These are phyloP conservation scores for Trichoderma brevicompactum DNA, from an alignment of 2,329 filamentous ascomycete species.

Conservation along the genomic window DNA sequence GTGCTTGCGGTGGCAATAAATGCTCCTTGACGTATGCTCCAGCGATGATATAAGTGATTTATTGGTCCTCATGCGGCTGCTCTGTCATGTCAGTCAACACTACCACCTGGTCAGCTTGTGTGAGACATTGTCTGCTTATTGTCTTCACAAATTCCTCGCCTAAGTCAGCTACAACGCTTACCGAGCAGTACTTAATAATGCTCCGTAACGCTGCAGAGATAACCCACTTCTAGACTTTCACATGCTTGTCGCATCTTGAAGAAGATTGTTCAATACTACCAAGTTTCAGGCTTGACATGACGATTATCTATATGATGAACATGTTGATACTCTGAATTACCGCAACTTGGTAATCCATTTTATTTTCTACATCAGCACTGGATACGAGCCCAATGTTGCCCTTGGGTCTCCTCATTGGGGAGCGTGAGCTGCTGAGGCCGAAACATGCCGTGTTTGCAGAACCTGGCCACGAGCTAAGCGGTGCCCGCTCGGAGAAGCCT, in stretches of 20 bases:
- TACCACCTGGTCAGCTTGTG: too few relatives aligned
- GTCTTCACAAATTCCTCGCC: too few relatives aligned
- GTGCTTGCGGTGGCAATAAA: conserved; percentile 8
- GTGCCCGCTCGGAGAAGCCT: neutral
- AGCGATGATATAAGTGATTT: neutral
- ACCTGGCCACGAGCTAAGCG: neutral
- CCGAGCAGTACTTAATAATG: neutral
- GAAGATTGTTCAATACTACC: too few relatives aligned
- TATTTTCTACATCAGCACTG: neutral
- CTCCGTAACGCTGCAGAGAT: neutral
- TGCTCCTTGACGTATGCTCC: neutral
- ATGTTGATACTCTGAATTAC: neutral
- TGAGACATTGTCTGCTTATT: too few relatives aligned
- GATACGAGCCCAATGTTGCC: neutral
- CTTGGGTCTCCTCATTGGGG: neutral
- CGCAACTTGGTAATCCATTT: neutral
- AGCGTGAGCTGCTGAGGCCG: neutral
- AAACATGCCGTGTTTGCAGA: conserved; percentile 1
- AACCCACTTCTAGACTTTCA: neutral
- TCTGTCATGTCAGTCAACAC: too few relatives aligned
- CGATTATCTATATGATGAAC: neutral
- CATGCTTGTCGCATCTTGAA: neutral
- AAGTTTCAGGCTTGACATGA: neutral
- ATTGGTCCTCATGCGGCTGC: too few relatives aligned
- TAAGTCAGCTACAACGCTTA: too few relatives aligned